A percentile compares a stretch with the other conserved stretches of the same genome.
phyloP scores from a whole-genome alignment of 768 basidiomycete genomes.

The Pilatotrama ljubarskyi region DNA sequence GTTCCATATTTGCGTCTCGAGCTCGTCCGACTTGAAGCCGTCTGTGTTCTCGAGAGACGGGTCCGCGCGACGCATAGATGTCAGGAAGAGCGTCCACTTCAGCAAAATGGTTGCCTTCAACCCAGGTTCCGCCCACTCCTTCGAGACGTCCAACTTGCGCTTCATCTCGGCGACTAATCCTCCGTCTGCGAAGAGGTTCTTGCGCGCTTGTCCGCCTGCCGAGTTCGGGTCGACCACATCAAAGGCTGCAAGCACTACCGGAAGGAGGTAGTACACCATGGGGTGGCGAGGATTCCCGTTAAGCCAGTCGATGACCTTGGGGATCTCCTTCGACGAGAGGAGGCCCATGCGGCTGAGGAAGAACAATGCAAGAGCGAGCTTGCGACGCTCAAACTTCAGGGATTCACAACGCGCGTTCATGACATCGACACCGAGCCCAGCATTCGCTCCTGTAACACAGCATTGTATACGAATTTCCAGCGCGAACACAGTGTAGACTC shows the following conservation, averaged over 20 bases:
- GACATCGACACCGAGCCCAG: slow-evolving; percentile 64
- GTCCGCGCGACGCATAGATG: slow-evolving; percentile 71
- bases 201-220: slow-evolving; percentile 45
- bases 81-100: slow-evolving; percentile 86
- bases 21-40: slow-evolving; percentile 73
- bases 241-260: slow-evolving; percentile 62
- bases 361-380: slow-evolving; percentile 63
- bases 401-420: slow-evolving; percentile 70
- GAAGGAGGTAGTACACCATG: slow-evolving; percentile 69
- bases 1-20: slow-evolving; percentile 80
- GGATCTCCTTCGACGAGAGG: slow-evolving; percentile 60
- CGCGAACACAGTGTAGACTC: slow-evolving; percentile 13
- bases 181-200: slow-evolving; percentile 47
- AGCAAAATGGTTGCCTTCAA: slow-evolving; percentile 75
- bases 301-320: slow-evolving; percentile 71
- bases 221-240: slow-evolving; percentile 62
- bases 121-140: slow-evolving; percentile 68
- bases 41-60: slow-evolving; percentile 59
- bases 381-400: slow-evolving; percentile 70
- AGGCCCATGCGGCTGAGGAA: slow-evolving; percentile 63
- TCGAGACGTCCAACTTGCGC: slow-evolving; percentile 48
- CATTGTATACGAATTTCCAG: not conserved
- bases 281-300: slow-evolving; percentile 62
- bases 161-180: slow-evolving; percentile 58
- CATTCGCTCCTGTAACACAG: slow-evolving; percentile 37